Evolutionary conservation across 768 basidiomycete genomes (phyloP), one percentile per base, ranked within the genome.

Genomic region (Panus rudis): DNA sequence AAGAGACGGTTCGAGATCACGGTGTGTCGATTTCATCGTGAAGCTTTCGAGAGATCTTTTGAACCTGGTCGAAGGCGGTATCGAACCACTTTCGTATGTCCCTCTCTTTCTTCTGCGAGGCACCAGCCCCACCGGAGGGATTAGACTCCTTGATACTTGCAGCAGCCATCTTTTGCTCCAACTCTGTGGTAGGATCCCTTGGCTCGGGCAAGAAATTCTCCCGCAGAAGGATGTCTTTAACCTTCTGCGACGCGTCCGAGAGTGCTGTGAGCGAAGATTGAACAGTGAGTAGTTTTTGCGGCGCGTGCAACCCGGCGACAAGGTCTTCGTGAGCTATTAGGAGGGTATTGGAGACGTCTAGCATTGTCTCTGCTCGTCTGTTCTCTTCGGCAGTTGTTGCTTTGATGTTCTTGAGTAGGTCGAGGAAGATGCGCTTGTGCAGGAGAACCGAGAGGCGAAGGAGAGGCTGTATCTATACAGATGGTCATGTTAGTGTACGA

Each of bases 291-390:
- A 58, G 54, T 44, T 79, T 69, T 53, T 88, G 84, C 4, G 83
- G 81, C 0, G 73, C 48, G 55, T 88, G 84, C 30, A 84, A 62
- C 2, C 78, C 63, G n/a, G 81, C 70, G 17, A 81, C 71, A 41
- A 87, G 64, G 30, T 89, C 81, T 55, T 89, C 86, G 4, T 75
- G 69, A 3, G 73, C 68, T 37, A 69, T 57, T 14, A 81, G 66
- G 17, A 85, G 66, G 6, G 60, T 53, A 23, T 72, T 64, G 3
- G 84, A 87, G 7, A 63, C 63, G 3, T 55, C 28, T 13, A 73
- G 68, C 4, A 89, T 64, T 17, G 52, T 41, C 53, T 84, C 82
- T n/a, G 84, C 62, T 0, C n/a, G 52, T 39, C 17, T 38, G 19
- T 34, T 54, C 52, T 44, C 54, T 39, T 16, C 13, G 22, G 32